These are phyloP conservation scores for Jasminum sambac DNA, from an alignment of 257 asterid genomes.

Conservation along the genomic window DNA sequence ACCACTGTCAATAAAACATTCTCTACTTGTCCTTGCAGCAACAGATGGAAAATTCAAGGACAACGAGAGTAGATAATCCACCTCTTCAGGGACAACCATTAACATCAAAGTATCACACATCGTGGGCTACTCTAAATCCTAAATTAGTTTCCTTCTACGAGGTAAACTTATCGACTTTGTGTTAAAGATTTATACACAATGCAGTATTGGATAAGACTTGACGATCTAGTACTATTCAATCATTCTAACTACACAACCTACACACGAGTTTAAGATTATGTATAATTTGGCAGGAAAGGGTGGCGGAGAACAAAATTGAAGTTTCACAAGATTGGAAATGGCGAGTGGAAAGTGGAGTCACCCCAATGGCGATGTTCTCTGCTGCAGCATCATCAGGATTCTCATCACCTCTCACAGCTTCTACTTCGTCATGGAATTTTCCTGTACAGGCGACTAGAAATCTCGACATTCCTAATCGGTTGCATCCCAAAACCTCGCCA, in stretches of 20 bases:
- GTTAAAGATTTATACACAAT: background rate
- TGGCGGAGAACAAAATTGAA: background rate
- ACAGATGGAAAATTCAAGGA: conserved; percentile 22
- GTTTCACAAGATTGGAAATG: conserved; percentile 12
- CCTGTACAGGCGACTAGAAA: background rate
- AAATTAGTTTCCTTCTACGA: conserved; percentile 19
- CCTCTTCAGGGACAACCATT: conserved; percentile 22
- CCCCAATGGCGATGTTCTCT: background rate
- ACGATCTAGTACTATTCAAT: too few species aligned
- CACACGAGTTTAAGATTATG: background rate
- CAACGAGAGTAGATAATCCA: background rate
- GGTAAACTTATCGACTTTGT: conserved; percentile 13
- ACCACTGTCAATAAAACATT: background rate
- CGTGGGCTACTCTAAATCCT: conserved; percentile 12
- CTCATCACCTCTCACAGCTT: conserved; percentile 5
- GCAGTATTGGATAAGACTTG: too few species aligned
- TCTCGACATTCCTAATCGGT: background rate
- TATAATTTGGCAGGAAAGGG: conserved; percentile 27
- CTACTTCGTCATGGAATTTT: background rate
- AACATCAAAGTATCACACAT: conserved; percentile 23
- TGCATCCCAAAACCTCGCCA: background rate
- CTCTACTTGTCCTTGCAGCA: conserved; percentile 18
- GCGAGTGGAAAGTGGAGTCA: conserved; percentile 3
- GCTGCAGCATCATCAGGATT: conserved; percentile 14
- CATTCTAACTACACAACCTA: background rate